Evolutionary conservation across 148 eudicot species (phyloP).

Genomic region (Drosera capensis): DNA sequence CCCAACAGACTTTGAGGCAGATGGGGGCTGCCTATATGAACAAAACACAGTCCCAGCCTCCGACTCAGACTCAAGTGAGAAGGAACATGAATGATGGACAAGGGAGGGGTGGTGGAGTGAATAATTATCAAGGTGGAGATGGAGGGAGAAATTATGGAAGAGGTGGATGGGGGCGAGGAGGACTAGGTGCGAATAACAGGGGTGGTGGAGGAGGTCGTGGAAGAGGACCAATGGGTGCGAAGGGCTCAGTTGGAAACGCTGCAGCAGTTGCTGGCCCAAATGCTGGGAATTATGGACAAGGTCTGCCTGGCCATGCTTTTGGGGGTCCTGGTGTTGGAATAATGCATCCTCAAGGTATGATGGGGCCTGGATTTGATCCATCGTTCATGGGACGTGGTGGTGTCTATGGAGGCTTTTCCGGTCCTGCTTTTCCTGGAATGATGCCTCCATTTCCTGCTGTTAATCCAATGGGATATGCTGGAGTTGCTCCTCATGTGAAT

Average conservation of each 20-base stretch:
- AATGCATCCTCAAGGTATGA: conserved; percentile 80
- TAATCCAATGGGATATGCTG: conserved; percentile 70
- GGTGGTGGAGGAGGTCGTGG: conserved; percentile 63
- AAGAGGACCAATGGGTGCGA: conserved; percentile 64
- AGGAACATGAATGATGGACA: conserved; percentile 50
- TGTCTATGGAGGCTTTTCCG: conserved; percentile 67
- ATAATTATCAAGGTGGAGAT: conserved; percentile 50
- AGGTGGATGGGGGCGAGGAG: conserved; percentile 51
- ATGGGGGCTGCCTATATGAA: conserved; percentile 62
- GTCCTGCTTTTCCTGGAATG: conserved; percentile 71
- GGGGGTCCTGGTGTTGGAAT: conserved; percentile 59
- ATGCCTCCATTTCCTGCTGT: conserved; percentile 68
- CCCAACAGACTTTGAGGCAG: conserved; percentile 69
- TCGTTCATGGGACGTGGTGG: conserved; percentile 74
- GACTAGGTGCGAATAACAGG: conserved; percentile 37
- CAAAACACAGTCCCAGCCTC: conserved; percentile 44
- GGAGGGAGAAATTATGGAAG: conserved; percentile 61
- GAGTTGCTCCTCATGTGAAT: conserved; percentile 92
- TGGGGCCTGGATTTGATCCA: conserved; percentile 86
- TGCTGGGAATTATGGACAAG: conserved; percentile 51
- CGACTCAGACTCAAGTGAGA: conserved; percentile 49
- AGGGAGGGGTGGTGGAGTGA: conserved; percentile 47
- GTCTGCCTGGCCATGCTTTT: conserved; percentile 54
- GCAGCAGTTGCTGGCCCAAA: not conserved
- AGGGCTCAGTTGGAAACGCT: conserved; percentile 35